phyloP scores from a whole-genome alignment of 2,329 filamentous ascomycete genomes.

The Cladophialophora yegresii region DNA sequence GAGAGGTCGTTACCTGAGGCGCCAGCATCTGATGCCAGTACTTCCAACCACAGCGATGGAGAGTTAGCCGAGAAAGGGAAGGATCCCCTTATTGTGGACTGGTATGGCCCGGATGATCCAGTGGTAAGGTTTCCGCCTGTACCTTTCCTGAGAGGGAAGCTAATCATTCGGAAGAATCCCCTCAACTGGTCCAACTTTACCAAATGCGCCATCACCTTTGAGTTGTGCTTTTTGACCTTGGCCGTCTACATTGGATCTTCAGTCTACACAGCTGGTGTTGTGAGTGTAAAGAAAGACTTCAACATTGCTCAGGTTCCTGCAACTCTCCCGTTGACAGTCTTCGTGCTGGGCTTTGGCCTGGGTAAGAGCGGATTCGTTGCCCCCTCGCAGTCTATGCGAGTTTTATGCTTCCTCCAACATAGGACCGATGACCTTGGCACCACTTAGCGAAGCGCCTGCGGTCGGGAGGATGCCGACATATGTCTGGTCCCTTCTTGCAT shows the following conservation, averaged over 20 bases:
- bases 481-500: conserved; percentile 51
- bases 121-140: too few relatives aligned
- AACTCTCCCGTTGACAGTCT: conserved; percentile 53
- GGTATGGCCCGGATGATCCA: too few relatives aligned
- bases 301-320: conserved; percentile 50
- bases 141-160: too few relatives aligned
- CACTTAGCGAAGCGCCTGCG: conserved; percentile 54
- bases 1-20: too few relatives aligned
- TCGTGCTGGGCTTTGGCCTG: conserved; percentile 51
- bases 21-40: too few relatives aligned
- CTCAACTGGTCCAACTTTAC: conserved; percentile 51
- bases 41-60: too few relatives aligned
- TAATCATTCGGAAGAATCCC: conserved; percentile 42
- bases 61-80: too few relatives aligned
- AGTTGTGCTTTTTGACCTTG: conserved; percentile 54
- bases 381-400: too few relatives aligned
- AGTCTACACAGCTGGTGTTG: conserved; percentile 53
- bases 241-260: conserved; percentile 56
- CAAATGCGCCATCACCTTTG: conserved; percentile 50
- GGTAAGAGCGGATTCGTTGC: conserved; percentile 36
- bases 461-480: conserved; percentile 56
- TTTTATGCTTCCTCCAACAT: background rate
- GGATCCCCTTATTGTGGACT: too few relatives aligned
- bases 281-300: conserved; percentile 48
- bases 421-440: conserved; percentile 44